Base-by-base conservation (phyloP, 176 grass and related monocot species). In the Oryza officinalis region DNA sequence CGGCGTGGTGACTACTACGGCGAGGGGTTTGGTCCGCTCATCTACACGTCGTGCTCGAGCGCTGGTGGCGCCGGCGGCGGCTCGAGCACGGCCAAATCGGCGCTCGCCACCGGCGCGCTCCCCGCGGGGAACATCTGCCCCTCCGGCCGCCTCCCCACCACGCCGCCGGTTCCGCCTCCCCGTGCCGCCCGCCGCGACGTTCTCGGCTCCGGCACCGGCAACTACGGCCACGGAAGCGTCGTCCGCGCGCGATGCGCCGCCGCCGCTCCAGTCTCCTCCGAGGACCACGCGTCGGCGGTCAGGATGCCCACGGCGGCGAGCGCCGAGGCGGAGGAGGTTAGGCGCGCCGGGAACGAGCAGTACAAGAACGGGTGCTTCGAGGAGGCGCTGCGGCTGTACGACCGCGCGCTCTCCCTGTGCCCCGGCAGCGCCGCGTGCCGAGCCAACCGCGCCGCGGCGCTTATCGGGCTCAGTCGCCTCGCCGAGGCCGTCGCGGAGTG, bases 201-300 rank as follows among this genome's bases (percentile, higher is more conserved):
- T 38, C 84, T 87, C 3, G 77, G 88, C 59, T 86, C 88, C 25
- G 88, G 88, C 28, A 88, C 82, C 1, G 85, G 67, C 35, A 90
- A 88, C 66, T 93, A 90, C 25, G 91, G 91, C 13, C 88, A 90
- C 65, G 88, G 88, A 6, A 90, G 82, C 78, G 87, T 93, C 81
- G 54, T 93, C n/a, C 52, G 77, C 35, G 85, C 31, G 31, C 75
- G 75, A 14, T 35, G 49, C 31, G 80, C 18, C 50, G 23, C 20
- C 40, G 65, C 23, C 40, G 26, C 27, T 2, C n/a, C 20, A 10
- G 73, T 15, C 40, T 26, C 4, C 40, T 26, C 4, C 32, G 77
- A 27, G n/a, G 85, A 78, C 2, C 77, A 69, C 37, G 79, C 76
- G 8, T 79, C 88, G 15, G 30, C 72, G 35, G 61, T 83, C 35